Evolutionary conservation across 768 basidiomycete species (phyloP), one percentile per base, ranked within the genome.

Genomic region (Naganishia vishniacii): DNA sequence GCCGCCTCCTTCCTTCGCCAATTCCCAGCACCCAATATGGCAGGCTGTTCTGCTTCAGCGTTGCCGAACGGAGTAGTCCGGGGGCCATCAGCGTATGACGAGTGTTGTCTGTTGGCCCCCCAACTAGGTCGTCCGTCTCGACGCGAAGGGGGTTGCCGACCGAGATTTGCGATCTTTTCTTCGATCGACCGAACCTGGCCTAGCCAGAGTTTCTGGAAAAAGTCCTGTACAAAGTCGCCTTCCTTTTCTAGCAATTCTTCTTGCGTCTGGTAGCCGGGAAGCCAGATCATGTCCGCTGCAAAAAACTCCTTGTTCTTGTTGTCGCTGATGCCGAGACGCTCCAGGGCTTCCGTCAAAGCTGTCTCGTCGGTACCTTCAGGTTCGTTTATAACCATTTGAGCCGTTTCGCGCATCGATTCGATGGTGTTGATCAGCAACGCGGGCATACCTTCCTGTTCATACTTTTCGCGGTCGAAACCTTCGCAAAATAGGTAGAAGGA

Each of bases 401-500:
- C 34, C 40, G 53, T 48, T 34, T 64, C 44, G 7, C 29, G 44
- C 53, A 41, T 64, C 20, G 53, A 26, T n/a, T 56, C 53, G 37
- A 64, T 56, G 16, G 63, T 53, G 3, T 25, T 25, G 13, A 12
- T 20, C 20, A 64, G 32, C 13, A 64, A n/a, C 59, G 44, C 28
- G 16, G 49, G 23, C 13, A 40, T 37, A 9, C 41, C 13, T 16
- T 34, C 44, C 23, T 56, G 26, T 15, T 58, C 63, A 41, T 45
- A 64, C 26, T 16, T 37, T 25, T 44, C 18, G n/a, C 53, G 49
- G 32, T 64, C 25, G 25, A 64, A 64, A 1, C 18, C 49, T 25
- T 64, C 53, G 26, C 63, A 64, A 40, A 64, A 64, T 20, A 64
- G 63, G 53, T 64, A 64, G 63, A 64, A 64, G 15, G 63, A 64